Conservation (phyloP, 2,329 filamentous ascomycete genomes). For the Colletotrichum sp. region DNA sequence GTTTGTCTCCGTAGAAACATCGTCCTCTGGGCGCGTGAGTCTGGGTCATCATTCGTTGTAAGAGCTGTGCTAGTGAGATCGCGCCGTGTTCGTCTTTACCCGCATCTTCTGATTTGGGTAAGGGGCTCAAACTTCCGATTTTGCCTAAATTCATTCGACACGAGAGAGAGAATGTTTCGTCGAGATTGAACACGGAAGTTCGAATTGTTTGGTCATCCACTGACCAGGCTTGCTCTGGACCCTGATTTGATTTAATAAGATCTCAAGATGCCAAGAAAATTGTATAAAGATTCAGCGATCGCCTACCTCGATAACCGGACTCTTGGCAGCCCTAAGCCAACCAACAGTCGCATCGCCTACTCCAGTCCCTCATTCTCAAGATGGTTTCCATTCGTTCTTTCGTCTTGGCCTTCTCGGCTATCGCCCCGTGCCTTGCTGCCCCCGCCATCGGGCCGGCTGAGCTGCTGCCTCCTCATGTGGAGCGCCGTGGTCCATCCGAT, state of each 20-base stretch:
- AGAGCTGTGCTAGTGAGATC: too few relatives aligned
- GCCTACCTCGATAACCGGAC: neutral
- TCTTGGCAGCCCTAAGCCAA: neutral
- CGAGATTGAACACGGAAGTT: too few relatives aligned
- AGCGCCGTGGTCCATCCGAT: neutral
- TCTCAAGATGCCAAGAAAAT: neutral
- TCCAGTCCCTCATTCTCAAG: neutral
- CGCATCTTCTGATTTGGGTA: too few relatives aligned
- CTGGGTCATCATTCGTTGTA: too few relatives aligned
- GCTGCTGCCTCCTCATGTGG: neutral
- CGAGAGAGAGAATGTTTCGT: too few relatives aligned
- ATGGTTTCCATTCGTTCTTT: neutral
- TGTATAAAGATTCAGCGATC: neutral
- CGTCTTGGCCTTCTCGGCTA: constrained; percentile 28
- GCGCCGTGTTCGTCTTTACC: too few relatives aligned
- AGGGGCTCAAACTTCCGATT: too few relatives aligned
- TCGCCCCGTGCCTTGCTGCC: neutral
- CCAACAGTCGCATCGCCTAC: neutral
- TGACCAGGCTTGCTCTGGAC: too few relatives aligned
- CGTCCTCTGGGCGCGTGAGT: too few relatives aligned
- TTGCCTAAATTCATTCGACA: too few relatives aligned
- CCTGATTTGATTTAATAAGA: neutral
- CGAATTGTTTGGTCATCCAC: too few relatives aligned
- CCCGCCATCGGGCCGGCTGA: neutral
- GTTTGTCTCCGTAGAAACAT: too few relatives aligned